These are phyloP conservation scores for Botrytis paeoniae DNA, from an alignment of 2,329 filamentous ascomycete genomes.

Conservation along the genomic window DNA sequence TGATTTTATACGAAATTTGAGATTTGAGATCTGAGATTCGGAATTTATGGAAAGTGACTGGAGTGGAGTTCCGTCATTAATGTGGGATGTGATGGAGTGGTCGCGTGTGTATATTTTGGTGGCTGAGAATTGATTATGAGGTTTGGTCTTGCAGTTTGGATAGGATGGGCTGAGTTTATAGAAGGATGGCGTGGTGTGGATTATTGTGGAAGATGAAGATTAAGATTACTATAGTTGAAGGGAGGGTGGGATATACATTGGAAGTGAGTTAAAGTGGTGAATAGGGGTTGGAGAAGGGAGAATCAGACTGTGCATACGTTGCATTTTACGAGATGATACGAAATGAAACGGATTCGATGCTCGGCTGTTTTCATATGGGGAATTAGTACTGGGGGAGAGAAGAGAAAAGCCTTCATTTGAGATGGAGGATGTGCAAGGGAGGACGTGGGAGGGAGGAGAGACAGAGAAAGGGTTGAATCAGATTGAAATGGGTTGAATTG, in stretches of 20 bases:
- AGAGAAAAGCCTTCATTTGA: neutral
- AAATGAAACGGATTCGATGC: neutral
- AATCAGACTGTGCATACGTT: neutral
- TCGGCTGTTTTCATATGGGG: neutral
- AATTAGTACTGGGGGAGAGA: neutral
- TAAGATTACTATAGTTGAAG: neutral
- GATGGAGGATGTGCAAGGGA: no score
- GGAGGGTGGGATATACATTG: neutral
- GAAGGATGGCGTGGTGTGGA: neutral
- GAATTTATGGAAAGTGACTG: neutral
- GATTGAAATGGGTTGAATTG: neutral
- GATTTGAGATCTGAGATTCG: neutral
- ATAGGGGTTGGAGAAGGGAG: neutral
- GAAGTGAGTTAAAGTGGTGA: neutral
- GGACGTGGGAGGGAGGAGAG: no score
- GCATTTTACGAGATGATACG: neutral
- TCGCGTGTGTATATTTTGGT: neutral
- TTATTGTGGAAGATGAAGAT: neutral
- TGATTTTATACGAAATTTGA: neutral
- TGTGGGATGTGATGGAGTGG: neutral
- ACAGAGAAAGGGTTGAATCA: neutral
- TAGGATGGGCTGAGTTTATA: neutral
- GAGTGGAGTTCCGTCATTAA: neutral
- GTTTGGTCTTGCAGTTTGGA: neutral
- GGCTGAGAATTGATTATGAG: neutral